Evolutionary conservation across 148 eudicot species (phyloP), one percentile per base, ranked within the genome.

Genomic region (Nyssa sinensis): DNA sequence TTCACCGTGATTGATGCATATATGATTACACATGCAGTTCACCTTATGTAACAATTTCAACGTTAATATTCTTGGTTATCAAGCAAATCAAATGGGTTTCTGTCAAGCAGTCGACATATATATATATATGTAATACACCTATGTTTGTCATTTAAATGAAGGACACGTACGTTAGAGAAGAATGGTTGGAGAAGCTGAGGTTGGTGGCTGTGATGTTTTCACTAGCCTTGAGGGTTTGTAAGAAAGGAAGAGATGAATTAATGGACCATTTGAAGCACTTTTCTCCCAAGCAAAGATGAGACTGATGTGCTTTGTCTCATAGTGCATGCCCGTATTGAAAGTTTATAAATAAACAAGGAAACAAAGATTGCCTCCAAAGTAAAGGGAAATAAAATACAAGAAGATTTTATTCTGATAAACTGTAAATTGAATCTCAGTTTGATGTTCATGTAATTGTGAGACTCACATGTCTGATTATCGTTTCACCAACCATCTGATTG

Each of bases 131-230:
- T 17, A 29, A 63, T 31, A 44, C 6, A 44, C 16, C 0, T 30
- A 63, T 34, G 9, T 19, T 44, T 44, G 24, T 33, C 44, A 35
- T 64, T 35, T 35, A 33, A 27, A 33, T 25, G 28, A 4, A 33
- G 47, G 68, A 64, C 24, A 33, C 8, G n/a, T n/a, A n/a, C n/a
- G 12, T n/a, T 1, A 34, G n/a, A 28, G 68, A 64, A 6, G 47
- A 64, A 64, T 64, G 8, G 41, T 33, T 64, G 34, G 47, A 64
- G 49, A 34, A 64, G 47, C 47, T 64, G 51, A 27, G 68, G 28
- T 64, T 64, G 68, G 68, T 64, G 47, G 68, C 47, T 64, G 44
- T 11, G 4, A 14, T 16, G 11, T 31, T 39, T 1, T 44, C 51
- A 44, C n/a, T n/a, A n/a, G n/a, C 16, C 51, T 44, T 14, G 12